Conservation (phyloP, 345 rosid species). For the Acer negundo region DNA sequence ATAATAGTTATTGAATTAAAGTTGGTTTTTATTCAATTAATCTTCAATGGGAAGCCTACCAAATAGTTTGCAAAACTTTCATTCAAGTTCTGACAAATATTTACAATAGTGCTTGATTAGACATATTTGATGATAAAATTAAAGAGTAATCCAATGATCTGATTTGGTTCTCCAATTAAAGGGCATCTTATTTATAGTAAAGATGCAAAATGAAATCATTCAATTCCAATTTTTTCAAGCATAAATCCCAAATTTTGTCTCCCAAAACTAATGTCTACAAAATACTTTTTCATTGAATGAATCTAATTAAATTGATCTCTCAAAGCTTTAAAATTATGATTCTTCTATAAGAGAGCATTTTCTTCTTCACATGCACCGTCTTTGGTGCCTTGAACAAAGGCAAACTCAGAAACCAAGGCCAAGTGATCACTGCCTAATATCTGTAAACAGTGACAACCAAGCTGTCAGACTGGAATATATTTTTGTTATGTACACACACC, state of each 20-base stretch:
- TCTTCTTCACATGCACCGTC: constrained; percentile 13
- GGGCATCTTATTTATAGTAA: background rate
- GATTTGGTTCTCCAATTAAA: too few species aligned
- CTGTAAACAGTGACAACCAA: constrained; percentile 33
- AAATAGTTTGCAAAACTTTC: too few species aligned
- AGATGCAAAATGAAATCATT: background rate
- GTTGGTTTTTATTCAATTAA: too few species aligned
- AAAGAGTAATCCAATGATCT: too few species aligned
- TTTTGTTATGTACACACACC: too few species aligned
- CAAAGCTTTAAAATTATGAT: background rate
- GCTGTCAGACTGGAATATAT: background rate
- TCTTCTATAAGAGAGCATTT: background rate
- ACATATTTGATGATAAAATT: too few species aligned
- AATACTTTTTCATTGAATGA: background rate
- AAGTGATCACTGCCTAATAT: constrained; percentile 82
- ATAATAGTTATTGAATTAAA: too few species aligned
- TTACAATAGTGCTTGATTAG: too few species aligned
- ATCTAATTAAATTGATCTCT: background rate
- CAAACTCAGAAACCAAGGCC: constrained; percentile 77
- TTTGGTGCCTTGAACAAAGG: constrained; percentile 29
- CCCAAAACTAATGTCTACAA: background rate
- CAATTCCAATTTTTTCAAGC: background rate
- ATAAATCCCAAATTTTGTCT: background rate
- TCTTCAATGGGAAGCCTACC: too few species aligned
- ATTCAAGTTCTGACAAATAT: too few species aligned